Conservation (phyloP, 2,329 filamentous ascomycete genomes). For the Ophiostoma ips region DNA sequence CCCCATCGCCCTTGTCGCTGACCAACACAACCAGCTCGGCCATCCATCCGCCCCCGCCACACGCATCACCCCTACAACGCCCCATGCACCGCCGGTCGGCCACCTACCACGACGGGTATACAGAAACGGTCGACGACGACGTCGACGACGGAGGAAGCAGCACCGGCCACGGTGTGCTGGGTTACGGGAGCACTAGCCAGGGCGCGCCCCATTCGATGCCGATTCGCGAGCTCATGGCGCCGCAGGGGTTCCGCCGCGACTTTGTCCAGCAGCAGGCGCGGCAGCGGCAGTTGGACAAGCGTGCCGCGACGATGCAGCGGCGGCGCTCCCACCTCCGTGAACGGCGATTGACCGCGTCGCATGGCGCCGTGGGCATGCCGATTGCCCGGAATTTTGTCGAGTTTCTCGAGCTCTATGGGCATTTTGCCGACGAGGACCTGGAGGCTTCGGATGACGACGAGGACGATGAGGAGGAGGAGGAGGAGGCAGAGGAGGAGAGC, state of each 20-base stretch:
- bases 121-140: background rate
- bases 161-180: background rate
- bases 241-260: conserved; percentile 35
- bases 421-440: conserved; percentile 61
- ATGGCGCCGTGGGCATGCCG: conserved; percentile 24
- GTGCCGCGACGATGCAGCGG: conserved; percentile 17
- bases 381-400: conserved; percentile 60
- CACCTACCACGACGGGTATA: conserved; percentile 28
- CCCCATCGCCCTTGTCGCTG: conserved; percentile 4
- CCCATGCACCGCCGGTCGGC: conserved; percentile 35
- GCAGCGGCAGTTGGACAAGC: conserved; percentile 20
- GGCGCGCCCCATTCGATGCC: conserved; percentile 16
- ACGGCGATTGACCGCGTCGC: conserved; percentile 1
- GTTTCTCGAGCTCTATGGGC: conserved; percentile 62
- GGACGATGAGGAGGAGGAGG: conserved; percentile 21
- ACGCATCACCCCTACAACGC: background rate
- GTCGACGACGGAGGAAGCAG: background rate
- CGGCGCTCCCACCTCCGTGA: conserved; percentile 10
- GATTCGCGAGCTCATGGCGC: conserved; percentile 24
- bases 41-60: background rate
- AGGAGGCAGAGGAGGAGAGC: conserved; percentile 25
- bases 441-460: conserved; percentile 44
- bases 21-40: background rate
- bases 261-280: conserved; percentile 24
- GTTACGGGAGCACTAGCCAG: conserved; percentile 5